phyloP scores from a whole-genome alignment of 2,329 filamentous ascomycete genomes.

The Paradendryphiella salina region DNA sequence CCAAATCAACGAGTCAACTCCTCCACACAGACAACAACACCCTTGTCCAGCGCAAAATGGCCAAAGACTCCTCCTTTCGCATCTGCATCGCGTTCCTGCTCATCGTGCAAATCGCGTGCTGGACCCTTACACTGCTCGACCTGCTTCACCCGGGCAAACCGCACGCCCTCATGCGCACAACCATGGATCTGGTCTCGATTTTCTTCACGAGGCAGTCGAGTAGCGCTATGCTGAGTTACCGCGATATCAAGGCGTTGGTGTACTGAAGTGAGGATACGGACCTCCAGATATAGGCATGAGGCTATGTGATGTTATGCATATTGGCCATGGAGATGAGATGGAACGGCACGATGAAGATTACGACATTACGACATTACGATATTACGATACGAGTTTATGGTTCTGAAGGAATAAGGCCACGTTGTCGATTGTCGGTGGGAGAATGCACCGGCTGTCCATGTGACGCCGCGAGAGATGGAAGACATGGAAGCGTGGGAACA shows the following conservation, averaged over 20 bases:
- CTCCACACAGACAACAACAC: neutral
- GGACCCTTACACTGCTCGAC: constrained; percentile 38
- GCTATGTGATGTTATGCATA: too few species aligned
- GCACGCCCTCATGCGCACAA: constrained; percentile 25
- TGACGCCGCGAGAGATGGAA: too few species aligned
- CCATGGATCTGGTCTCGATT: constrained; percentile 18
- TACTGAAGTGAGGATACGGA: constrained; percentile 1
- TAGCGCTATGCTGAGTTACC: constrained; percentile 23
- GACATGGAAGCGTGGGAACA: neutral
- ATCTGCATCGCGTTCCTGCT: constrained; percentile 38
- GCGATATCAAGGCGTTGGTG: constrained; percentile 18
- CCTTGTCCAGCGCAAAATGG: constrained; percentile 19
- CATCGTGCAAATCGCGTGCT: constrained; percentile 37
- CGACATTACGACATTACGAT: too few species aligned
- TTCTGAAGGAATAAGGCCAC: too few species aligned
- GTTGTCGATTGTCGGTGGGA: neutral
- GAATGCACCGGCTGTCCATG: too few species aligned
- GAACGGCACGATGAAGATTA: neutral
- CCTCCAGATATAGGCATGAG: neutral
- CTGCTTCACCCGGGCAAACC: constrained; percentile 38
- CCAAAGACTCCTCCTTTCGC: constrained; percentile 35
- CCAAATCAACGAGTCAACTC: neutral
- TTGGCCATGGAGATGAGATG: too few species aligned
- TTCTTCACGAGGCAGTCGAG: constrained; percentile 18
- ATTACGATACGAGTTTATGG: neutral